Conservation (phyloP, 345 rosid genomes). For the Abelmoschus esculentus region DNA sequence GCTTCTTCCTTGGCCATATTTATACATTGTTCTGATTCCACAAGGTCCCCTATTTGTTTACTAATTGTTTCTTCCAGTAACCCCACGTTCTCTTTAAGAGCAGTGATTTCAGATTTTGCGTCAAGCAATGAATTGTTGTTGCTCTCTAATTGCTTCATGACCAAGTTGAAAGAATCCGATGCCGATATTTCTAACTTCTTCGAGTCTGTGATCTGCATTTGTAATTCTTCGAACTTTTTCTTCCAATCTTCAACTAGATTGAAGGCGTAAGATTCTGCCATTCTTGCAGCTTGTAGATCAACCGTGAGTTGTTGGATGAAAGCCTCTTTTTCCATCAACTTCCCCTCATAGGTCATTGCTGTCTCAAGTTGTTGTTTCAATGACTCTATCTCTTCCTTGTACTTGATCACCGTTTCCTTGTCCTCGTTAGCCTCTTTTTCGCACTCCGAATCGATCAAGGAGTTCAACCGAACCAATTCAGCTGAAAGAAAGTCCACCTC, state of each 20-base stretch:
- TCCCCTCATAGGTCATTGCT: slow-evolving; percentile 38
- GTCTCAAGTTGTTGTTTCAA: slow-evolving; percentile 57
- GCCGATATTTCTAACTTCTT: slow-evolving; percentile 71
- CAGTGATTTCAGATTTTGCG: slow-evolving; percentile 47
- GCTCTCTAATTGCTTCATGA: slow-evolving; percentile 75
- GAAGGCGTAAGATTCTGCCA: slow-evolving; percentile 75
- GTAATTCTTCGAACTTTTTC: slow-evolving; percentile 48
- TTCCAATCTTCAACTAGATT: slow-evolving; percentile 67
- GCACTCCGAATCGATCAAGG: slow-evolving; percentile 59
- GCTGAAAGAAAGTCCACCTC: slow-evolving; percentile 72
- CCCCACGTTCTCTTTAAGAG: slow-evolving; percentile 62
- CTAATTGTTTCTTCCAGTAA: slow-evolving; percentile 60
- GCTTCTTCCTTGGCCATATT: slow-evolving; percentile 39
- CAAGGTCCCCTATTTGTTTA: slow-evolving; percentile 59
- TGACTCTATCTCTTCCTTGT: slow-evolving; percentile 44
- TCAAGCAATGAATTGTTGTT: slow-evolving; percentile 63
- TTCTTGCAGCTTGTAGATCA: slow-evolving; percentile 74
- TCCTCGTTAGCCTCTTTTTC: slow-evolving; percentile 41
- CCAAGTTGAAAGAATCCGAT: slow-evolving; percentile 66
- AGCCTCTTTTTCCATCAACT: slow-evolving; percentile 52
- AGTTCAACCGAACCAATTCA: slow-evolving; percentile 57
- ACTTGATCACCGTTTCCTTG: slow-evolving; percentile 32
- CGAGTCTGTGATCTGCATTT: slow-evolving; percentile 52
- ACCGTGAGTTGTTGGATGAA: slow-evolving; percentile 65
- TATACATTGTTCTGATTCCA: slow-evolving; percentile 40